Base-by-base conservation (phyloP, 768 basidiomycete species). In the Udeniomyces megalosporus region DNA sequence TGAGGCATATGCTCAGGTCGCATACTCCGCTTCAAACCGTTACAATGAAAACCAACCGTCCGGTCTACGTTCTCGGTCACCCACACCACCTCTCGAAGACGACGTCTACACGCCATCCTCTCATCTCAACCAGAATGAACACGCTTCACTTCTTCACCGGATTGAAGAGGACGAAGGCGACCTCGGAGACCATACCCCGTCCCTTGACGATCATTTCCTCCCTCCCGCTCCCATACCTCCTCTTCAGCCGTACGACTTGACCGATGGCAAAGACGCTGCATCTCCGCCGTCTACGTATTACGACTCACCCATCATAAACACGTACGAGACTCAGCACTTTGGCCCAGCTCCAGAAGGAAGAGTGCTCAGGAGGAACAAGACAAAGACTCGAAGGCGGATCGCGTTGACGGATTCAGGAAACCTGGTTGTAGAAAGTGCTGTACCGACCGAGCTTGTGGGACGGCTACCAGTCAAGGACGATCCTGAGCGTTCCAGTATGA, bases 381-480 rank as follows among this genome's bases (percentile, higher is more conserved):
- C 60, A 3, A 61, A 66, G 53, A 72, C 69, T 5, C 22, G 35
- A 2, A 52, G 54, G 29, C 46, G 45, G 54, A 49, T 65, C 46
- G 44, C 51, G 34, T 29, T 53, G 14, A 44, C 29, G 47, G 24
- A 44, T 22, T 67, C 68, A 48, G 69, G 69, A 14, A 71, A 70
- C 64, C 69, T 73, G 45, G 69, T 69, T 1, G 69, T 71, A 10
- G 71, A 72, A 45, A 70, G 70, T 68, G 70, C 69, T 2, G 70
- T 71, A 20, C 71, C 71, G 44, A 71, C 72, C 7, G 62, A 69
- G 34, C 50, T 73, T 38, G 51, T 42, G 6, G 34, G 44, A 68
- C 45, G 58, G 31, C n/a, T 56, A 12, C 46, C 56, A 24, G 28
- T 49, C 29, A 42, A 12, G 54, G 31, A 42, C 26, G 51, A 56